phyloP scores from a whole-genome alignment of 352 stramenopile species.

The Plasmopara viticola region DNA sequence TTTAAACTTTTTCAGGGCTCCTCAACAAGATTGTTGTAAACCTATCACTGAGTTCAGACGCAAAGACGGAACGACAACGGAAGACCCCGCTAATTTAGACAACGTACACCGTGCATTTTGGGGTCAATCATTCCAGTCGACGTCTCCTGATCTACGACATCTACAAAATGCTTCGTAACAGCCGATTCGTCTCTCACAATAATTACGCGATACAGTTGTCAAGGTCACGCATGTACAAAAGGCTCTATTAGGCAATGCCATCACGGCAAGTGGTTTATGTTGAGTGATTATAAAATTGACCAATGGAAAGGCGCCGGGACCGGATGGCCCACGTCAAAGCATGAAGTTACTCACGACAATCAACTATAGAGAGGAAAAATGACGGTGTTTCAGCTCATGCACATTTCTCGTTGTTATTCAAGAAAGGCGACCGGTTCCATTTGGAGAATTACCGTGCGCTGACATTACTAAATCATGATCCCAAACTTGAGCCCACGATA shows the following conservation, averaged over 20 bases:
- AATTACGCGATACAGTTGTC: not conserved
- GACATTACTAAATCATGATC: slow-evolving; percentile 14
- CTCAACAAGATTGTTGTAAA: slow-evolving; percentile 6
- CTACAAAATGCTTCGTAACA: not conserved
- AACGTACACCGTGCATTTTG: slow-evolving; percentile 4
- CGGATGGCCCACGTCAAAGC: slow-evolving; percentile 7
- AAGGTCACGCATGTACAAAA: not conserved
- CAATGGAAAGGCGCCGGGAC: slow-evolving; percentile 10
- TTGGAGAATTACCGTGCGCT: slow-evolving; percentile 9
- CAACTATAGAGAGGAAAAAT: slow-evolving; percentile 8
- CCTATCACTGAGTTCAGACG: slow-evolving; percentile 2
- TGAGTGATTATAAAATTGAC: slow-evolving; percentile 11
- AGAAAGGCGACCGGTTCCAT: not conserved
- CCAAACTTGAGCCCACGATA: slow-evolving; percentile 7
- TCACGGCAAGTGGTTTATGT: slow-evolving; percentile 12
- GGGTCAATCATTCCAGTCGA: slow-evolving; percentile 9
- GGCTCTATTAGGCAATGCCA: not conserved
- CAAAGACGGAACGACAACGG: slow-evolving; percentile 3
- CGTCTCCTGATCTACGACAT: slow-evolving; percentile 10
- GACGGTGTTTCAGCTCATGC: slow-evolving; percentile 12
- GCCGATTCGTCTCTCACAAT: not conserved
- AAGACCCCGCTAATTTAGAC: slow-evolving; percentile 3
- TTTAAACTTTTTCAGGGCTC: slow-evolving; percentile 8
- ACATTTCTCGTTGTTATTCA: slow-evolving; percentile 9
- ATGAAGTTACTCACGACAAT: slow-evolving; percentile 8